Evolutionary conservation across 179 eudicot species (phyloP), one percentile per base, ranked within the genome.

Genomic region (Silene coronaria): DNA sequence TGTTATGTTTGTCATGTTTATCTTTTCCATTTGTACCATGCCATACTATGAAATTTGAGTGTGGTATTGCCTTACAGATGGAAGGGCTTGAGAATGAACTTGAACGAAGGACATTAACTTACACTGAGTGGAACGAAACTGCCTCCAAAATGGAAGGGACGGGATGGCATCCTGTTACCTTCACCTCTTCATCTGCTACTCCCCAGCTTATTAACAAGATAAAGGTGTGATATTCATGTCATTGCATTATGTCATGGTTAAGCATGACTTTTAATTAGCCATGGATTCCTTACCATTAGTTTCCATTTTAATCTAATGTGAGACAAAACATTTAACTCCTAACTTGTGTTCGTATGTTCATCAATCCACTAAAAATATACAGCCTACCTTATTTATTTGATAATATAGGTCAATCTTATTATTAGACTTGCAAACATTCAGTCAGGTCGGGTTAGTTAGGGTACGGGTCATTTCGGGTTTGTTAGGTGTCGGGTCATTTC

Each of bases 111-210:
- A 85, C 91, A 48, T 69, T 88, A 80, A 88, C 91, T 22, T 88
- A 77, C 61, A 82, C 90, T 13, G 81, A 84, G 19, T 88, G 91
- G 91, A 87, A 82, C 71, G 86, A 88, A 72, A 80, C 83, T 75
- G 84, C 80, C 32, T 28, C 80, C 0, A 84, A 72, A 62, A 85
- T 77, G 82, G 87, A 88, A 71, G 81, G 82, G 82, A 79, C 78
- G 75, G 85, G 87, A 48, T 88, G 91, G 91, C 91, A 88, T 77
- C 91, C 91, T 75, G 84, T 85, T 55, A 88, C 88, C 53, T 88
- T 87, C 73, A 77, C 80, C 51, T 82, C 82, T 84, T 72, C 81
- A 42, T 55, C 80, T 67, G 80, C 90, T 34, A 79, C 70, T 80
- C 86, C 79, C 16, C 63, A 76, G 75, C 75, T 74, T 23, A 82